A percentile compares a stretch with the other conserved stretches of the same genome.
phyloP scores from a whole-genome alignment of 116 monocot species.

The Cymodocea nodosa region DNA sequence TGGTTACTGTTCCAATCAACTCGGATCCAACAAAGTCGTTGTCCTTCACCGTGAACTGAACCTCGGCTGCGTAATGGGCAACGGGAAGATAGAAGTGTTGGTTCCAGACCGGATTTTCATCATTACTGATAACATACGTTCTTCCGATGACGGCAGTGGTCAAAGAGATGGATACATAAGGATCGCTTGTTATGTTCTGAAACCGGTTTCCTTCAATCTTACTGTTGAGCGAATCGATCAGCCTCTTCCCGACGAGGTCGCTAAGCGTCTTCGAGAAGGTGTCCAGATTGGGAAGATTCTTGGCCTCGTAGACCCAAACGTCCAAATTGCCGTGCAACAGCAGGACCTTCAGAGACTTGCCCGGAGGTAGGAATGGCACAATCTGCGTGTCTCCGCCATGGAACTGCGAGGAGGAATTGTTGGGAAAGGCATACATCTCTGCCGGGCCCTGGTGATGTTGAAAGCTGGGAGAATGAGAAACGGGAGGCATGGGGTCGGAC shows the following conservation, averaged over 20 bases:
- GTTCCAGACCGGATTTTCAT: slow-evolving; percentile 80
- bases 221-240: slow-evolving; percentile 27
- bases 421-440: not conserved
- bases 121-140: slow-evolving; percentile 72
- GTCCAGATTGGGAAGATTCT: slow-evolving; percentile 77
- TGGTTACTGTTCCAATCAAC: slow-evolving; percentile 56
- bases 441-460: not conserved
- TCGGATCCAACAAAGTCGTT: slow-evolving; percentile 65
- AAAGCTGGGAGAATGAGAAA: slow-evolving; percentile 1
- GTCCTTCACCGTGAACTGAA: slow-evolving; percentile 70
- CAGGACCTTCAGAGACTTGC: slow-evolving; percentile 6
- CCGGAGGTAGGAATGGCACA: slow-evolving; percentile 10
- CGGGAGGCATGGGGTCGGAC: slow-evolving; percentile 12
- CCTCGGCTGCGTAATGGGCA: slow-evolving; percentile 59
- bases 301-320: slow-evolving; percentile 51
- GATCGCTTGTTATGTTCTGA: slow-evolving; percentile 70
- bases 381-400: slow-evolving; percentile 9
- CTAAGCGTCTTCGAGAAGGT: slow-evolving; percentile 67
- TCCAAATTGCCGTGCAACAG: slow-evolving; percentile 82
- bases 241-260: slow-evolving; percentile 40
- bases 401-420: slow-evolving; percentile 6
- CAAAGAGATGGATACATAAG: slow-evolving; percentile 63
- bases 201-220: slow-evolving; percentile 27
- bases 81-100: slow-evolving; percentile 81
- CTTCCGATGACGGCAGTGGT: slow-evolving; percentile 43